A percentile compares a stretch with the other conserved stretches of the same genome.
These are phyloP conservation scores for Oryza rufipogon DNA, from an alignment of 176 grass and related monocot species.

Conservation along the genomic window DNA sequence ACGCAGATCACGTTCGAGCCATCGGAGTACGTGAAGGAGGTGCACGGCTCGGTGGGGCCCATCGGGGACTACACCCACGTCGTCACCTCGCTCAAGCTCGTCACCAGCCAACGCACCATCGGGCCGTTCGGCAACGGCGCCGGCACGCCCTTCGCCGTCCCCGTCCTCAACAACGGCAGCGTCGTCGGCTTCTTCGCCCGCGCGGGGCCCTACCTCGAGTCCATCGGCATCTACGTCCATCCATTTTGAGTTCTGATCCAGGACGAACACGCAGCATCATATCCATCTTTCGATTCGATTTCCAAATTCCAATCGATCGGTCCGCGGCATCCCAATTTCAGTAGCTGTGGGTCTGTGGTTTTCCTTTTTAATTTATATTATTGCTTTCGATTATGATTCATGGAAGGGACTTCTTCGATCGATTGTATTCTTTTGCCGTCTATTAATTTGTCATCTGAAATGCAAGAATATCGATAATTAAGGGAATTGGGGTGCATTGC, in stretches of 20 bases:
- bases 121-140: slow-evolving; percentile 14
- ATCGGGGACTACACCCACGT: not conserved
- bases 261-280: no score
- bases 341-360: no score
- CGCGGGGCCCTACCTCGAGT: slow-evolving; percentile 22
- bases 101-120: slow-evolving; percentile 28
- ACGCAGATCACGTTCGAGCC: not conserved
- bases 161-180: slow-evolving; percentile 35
- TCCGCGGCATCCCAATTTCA: no score
- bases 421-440: no score
- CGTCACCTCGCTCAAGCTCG: slow-evolving; percentile 9
- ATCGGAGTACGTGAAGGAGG: slow-evolving; percentile 22
- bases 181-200: slow-evolving; percentile 36
- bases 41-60: slow-evolving; percentile 5
- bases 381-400: no score
- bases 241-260: not conserved
- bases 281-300: no score
- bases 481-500: no score
- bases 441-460: no score
- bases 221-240: slow-evolving; percentile 44
- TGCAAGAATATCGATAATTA: no score
- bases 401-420: no score
- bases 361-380: no score
- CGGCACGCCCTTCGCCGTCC: slow-evolving; percentile 28
- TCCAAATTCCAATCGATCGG: no score